These are phyloP conservation scores for Xylariaceae sp. DNA, from an alignment of 2,329 filamentous ascomycete species.

Conservation along the genomic window DNA sequence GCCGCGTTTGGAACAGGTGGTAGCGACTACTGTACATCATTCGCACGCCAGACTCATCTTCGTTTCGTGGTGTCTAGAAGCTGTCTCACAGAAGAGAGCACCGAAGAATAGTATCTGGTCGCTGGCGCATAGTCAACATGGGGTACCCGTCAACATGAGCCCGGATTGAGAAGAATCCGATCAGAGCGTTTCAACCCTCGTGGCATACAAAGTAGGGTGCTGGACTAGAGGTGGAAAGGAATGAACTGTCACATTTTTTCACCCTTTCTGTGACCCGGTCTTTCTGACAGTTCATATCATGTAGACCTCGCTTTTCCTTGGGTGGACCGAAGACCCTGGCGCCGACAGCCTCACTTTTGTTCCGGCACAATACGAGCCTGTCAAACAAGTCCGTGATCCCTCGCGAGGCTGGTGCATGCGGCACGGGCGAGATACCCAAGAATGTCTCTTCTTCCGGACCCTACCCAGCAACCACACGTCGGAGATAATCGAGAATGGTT, in stretches of 20 bases:
- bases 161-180: too few relatives aligned
- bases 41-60: not conserved
- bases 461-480: slow-evolving; percentile 27
- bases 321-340: slow-evolving; percentile 23
- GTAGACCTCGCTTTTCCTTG: slow-evolving; percentile 18
- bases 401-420: slow-evolving; percentile 35
- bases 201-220: too few relatives aligned
- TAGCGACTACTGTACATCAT: too few relatives aligned
- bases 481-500: slow-evolving; percentile 29
- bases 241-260: too few relatives aligned
- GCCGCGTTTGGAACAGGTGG: too few relatives aligned
- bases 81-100: slow-evolving; percentile 1
- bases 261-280: slow-evolving; percentile 7
- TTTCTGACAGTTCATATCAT: too few relatives aligned
- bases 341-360: slow-evolving; percentile 34
- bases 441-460: slow-evolving; percentile 21
- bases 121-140: too few relatives aligned
- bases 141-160: too few relatives aligned
- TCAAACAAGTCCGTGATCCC: slow-evolving; percentile 26
- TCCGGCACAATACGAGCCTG: slow-evolving; percentile 27
- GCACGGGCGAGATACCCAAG: slow-evolving; percentile 25
- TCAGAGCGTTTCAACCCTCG: too few relatives aligned
- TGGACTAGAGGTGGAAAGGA: too few relatives aligned
- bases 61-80: slow-evolving; percentile 8
- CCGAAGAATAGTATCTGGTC: too few relatives aligned